Evolutionary conservation across 176 grass and related monocot genomes (phyloP).

Genomic region (Carex scoparia): DNA sequence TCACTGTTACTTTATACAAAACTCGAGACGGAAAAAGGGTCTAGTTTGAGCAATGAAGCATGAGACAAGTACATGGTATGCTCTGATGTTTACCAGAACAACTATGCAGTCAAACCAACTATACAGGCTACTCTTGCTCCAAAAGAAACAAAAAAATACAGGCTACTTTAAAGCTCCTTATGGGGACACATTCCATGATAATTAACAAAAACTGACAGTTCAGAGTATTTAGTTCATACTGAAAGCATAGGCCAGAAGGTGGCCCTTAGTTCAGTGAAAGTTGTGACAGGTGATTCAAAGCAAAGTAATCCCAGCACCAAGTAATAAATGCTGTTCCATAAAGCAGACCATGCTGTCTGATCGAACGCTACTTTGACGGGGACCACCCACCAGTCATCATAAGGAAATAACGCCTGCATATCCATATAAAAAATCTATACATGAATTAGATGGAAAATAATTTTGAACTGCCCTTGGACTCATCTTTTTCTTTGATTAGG

Average conservation of each 20-base stretch:
- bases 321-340: constrained; percentile 98
- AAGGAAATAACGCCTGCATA: constrained; percentile 71
- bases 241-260: constrained; percentile 97
- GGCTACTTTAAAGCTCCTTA: background rate
- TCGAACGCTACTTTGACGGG: constrained; percentile 86
- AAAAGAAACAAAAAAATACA: too few species aligned
- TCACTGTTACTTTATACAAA: background rate
- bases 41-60: background rate
- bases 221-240: constrained; percentile 39
- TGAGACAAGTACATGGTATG: too few species aligned
- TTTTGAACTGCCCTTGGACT: background rate
- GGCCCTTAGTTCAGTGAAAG: constrained; percentile 63
- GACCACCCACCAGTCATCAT: constrained; percentile 93
- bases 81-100: background rate
- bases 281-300: constrained; percentile 67
- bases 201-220: background rate
- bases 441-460: background rate
- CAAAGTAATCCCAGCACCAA: constrained; percentile 70
- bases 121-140: too few species aligned
- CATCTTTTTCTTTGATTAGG: background rate
- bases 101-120: background rate
- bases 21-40: background rate
- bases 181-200: constrained; percentile 3
- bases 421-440: background rate
- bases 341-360: constrained; percentile 75